Evolutionary conservation across 2,329 filamentous ascomycete genomes (phyloP).

Genomic region (Talaromyces sp.): DNA sequence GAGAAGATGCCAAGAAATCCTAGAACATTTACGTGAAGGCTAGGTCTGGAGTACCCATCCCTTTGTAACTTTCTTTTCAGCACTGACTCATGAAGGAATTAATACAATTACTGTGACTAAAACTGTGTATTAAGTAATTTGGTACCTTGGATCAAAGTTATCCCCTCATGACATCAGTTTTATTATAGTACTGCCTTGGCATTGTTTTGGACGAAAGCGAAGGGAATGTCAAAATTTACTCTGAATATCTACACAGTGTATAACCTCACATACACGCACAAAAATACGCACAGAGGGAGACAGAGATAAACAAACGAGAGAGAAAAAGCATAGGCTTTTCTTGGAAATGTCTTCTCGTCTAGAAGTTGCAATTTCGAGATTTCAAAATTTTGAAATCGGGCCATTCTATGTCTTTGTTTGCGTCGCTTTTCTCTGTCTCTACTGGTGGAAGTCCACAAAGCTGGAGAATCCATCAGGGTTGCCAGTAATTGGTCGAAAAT

Average conservation of each 20-base stretch:
- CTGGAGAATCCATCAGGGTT: slow-evolving; percentile 2
- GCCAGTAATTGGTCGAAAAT: slow-evolving; percentile 1
- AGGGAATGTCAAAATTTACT: neutral
- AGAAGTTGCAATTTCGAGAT: neutral
- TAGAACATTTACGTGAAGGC: neutral
- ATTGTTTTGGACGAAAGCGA: neutral
- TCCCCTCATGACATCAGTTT: neutral
- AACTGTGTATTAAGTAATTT: neutral
- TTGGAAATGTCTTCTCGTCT: neutral
- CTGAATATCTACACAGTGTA: slow-evolving; percentile 1
- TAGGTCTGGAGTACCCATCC: neutral
- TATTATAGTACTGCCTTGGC: neutral
- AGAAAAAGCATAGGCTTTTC: neutral
- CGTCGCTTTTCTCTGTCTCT: neutral
- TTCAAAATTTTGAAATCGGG: neutral
- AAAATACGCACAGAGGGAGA: neutral
- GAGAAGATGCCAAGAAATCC: neutral
- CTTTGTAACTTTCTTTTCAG: neutral
- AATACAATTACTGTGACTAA: neutral
- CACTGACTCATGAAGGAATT: neutral
- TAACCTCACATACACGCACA: neutral
- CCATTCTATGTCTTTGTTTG: neutral
- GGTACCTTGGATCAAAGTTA: neutral
- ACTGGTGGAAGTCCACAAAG: slow-evolving; percentile 2
- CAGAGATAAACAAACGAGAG: neutral